Evolutionary conservation across 2,329 filamentous ascomycete species (phyloP).

Genomic region (Colletotrichum melonis): DNA sequence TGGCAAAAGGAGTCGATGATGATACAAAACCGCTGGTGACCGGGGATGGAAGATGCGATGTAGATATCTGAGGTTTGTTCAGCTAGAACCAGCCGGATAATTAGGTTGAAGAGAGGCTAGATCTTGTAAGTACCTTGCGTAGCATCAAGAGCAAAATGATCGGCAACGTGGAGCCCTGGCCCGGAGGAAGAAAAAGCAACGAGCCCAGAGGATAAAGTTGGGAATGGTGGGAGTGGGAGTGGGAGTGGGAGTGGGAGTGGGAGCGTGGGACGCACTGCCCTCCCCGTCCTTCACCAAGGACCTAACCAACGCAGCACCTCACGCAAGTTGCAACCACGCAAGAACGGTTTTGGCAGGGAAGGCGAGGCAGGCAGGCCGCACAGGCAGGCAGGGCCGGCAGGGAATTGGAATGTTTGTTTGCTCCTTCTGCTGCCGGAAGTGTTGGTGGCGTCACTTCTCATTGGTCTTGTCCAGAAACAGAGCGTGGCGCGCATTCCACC

Average conservation of each 20-base stretch:
- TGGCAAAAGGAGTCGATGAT: background rate
- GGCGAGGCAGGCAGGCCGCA: background rate
- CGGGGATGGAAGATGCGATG: background rate
- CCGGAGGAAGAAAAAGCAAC: background rate
- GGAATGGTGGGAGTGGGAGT: background rate
- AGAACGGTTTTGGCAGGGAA: no score
- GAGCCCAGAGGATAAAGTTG: background rate
- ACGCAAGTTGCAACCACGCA: background rate
- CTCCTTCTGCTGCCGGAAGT: conserved; percentile 33
- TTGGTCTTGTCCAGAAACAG: conserved; percentile 28
- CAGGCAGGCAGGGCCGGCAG: background rate
- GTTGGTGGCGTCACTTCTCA: conserved; percentile 31
- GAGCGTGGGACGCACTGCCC: background rate
- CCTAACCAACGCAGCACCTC: background rate
- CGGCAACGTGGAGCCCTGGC: background rate
- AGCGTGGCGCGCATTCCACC: conserved; percentile 16
- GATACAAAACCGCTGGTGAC: background rate
- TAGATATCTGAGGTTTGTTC: background rate
- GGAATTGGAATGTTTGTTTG: conserved; percentile 31
- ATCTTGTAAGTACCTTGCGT: background rate
- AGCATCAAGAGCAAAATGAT: background rate
- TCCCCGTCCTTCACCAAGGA: background rate
- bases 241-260: no score
- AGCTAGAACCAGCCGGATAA: background rate
- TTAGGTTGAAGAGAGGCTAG: background rate